These are phyloP conservation scores for Emmonsia crescens DNA, from an alignment of 2,329 filamentous ascomycete species.

Conservation along the genomic window DNA sequence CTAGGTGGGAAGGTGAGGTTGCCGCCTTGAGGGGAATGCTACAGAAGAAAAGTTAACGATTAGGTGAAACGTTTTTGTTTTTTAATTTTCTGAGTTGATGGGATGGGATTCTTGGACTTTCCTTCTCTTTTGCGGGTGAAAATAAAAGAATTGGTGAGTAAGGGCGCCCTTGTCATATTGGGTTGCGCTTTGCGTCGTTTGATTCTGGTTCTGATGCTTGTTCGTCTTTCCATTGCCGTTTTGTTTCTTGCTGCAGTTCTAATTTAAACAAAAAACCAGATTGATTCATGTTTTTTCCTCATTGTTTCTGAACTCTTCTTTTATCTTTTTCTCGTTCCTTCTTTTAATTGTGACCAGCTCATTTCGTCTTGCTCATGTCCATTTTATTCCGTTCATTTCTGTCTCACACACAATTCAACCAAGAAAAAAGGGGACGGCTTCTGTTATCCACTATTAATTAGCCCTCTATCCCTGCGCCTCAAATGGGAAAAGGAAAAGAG, in stretches of 20 bases:
- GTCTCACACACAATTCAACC: neutral
- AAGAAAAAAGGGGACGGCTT: no score
- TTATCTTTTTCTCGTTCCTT: neutral
- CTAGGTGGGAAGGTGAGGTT: conserved; percentile 54
- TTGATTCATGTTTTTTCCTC: neutral
- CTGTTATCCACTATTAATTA: neutral
- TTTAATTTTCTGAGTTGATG: neutral
- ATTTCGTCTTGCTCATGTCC: neutral
- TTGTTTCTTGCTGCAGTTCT: neutral
- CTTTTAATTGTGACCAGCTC: neutral
- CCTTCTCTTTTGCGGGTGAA: neutral
- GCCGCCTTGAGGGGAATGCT: conserved; percentile 47
- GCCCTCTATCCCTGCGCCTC: neutral
- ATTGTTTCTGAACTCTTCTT: neutral
- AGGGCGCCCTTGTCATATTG: neutral
- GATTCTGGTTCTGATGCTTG: neutral
- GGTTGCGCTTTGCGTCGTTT: neutral
- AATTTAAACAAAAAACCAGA: neutral
- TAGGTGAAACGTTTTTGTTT: neutral
- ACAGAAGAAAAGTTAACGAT: neutral
- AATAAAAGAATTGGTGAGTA: neutral
- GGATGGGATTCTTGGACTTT: neutral
- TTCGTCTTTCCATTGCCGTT: neutral
- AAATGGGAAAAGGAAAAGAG: neutral
- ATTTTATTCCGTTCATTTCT: neutral